Percentiles rank a stretch among this genome's conserved stretches.
phyloP scores from a whole-genome alignment of 2,329 filamentous ascomycete genomes.

The Pseudogymnoascus sp. region DNA sequence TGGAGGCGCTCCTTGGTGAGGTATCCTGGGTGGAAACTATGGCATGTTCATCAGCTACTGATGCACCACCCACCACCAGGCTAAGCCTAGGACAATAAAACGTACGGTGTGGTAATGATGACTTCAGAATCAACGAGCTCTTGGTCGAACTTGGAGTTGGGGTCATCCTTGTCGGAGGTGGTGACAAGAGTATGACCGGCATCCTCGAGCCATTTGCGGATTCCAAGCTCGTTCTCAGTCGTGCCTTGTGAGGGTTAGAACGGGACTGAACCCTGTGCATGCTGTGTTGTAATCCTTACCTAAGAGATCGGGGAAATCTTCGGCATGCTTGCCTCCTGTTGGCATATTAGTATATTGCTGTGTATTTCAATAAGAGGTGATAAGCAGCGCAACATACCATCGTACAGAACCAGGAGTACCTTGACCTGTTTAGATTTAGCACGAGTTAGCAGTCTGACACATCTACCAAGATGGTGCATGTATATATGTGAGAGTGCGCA shows the following conservation, averaged over 20 bases:
- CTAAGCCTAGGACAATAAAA: conserved; percentile 13
- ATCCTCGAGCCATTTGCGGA: conserved; percentile 95
- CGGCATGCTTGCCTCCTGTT: conserved; percentile 71
- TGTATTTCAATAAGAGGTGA: conserved; percentile 10
- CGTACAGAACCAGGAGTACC: conserved; percentile 88
- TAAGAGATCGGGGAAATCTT: conserved; percentile 66
- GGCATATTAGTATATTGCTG: neutral
- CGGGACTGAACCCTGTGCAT: neutral
- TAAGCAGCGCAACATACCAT: conserved; percentile 47
- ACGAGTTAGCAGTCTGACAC: conserved; percentile 28
- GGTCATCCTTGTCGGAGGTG: conserved; percentile 94
- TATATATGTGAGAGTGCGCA: neutral
- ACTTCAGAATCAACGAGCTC: conserved; percentile 94
- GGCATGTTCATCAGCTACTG: conserved; percentile 8
- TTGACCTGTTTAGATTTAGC: conserved; percentile 60
- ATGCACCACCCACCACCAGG: neutral
- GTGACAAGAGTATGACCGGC: conserved; percentile 94
- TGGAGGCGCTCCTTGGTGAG: conserved; percentile 91
- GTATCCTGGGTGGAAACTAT: conserved; percentile 94
- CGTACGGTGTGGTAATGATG: conserved; percentile 96
- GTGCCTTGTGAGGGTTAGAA: conserved; percentile 55
- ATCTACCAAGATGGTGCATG: neutral
- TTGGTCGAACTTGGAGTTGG: conserved; percentile 86
- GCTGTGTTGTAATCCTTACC: neutral
- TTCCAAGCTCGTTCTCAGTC: conserved; percentile 94